These are phyloP conservation scores for Parachaetomium inaequale DNA, from an alignment of 495 filamentous ascomycete genomes.

Conservation along the genomic window DNA sequence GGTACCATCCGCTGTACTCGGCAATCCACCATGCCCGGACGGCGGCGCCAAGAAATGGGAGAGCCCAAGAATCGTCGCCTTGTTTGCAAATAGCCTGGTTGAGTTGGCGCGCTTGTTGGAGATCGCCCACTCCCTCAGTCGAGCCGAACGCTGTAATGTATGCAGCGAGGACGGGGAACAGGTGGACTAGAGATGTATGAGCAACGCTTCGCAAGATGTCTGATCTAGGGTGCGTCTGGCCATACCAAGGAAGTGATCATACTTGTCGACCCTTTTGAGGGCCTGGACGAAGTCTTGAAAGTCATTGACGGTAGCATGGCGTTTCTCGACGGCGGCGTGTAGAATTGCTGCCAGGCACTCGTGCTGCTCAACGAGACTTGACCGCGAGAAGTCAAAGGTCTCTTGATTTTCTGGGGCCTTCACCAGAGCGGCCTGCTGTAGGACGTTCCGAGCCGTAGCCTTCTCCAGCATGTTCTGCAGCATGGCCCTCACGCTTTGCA, in stretches of 20 bases:
- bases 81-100: slow-evolving; percentile 61
- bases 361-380: slow-evolving; percentile 76
- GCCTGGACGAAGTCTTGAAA: slow-evolving; percentile 63
- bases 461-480: slow-evolving; percentile 68
- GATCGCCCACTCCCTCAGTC: slow-evolving; percentile 53
- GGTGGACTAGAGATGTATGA: slow-evolving; percentile 59
- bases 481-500: slow-evolving; percentile 70
- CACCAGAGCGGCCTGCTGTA: slow-evolving; percentile 55
- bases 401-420: slow-evolving; percentile 68
- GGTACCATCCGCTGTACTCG: slow-evolving; percentile 86
- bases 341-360: slow-evolving; percentile 77
- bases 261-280: slow-evolving; percentile 64
- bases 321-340: slow-evolving; percentile 70
- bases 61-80: slow-evolving; percentile 58
- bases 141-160: slow-evolving; percentile 72
- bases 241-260: slow-evolving; percentile 55
- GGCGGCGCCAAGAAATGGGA: slow-evolving; percentile 72
- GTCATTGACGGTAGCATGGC: slow-evolving; percentile 64
- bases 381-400: slow-evolving; percentile 65
- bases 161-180: slow-evolving; percentile 71
- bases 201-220: background rate
- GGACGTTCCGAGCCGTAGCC: slow-evolving; percentile 62
- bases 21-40: slow-evolving; percentile 78
- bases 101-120: slow-evolving; percentile 64
- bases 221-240: background rate